Base-by-base conservation (phyloP, 306 rosid genomes). In the Trichosanthes cucumerina region DNA sequence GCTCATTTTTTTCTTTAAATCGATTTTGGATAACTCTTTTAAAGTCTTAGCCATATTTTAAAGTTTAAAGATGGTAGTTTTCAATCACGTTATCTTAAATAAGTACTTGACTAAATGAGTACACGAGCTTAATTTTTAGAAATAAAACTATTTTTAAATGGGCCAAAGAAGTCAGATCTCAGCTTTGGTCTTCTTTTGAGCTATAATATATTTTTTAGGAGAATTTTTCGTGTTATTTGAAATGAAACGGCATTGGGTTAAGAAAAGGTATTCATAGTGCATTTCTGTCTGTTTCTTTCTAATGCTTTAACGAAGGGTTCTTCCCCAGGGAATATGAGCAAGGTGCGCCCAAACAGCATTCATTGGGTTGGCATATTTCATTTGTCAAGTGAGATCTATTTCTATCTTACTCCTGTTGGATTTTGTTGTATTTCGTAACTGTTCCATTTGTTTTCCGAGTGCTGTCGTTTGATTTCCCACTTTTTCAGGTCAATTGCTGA, bases 351-450 rank as follows among this genome's bases (percentile, higher is more conserved):
- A 80, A 88, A 79, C 97, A 90, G 58, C 89, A 89, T 82, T 74
- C 87, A 79, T 74, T 94, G 83, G 97, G 96, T 62, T 92, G 97
- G 95, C 98, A 90, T 79, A 82, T 90, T 80, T 94, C 98, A 49
- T 94, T 89, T 77, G 80, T 94, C 80, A 94, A 94, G 98, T 92
- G 77, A 84, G 96, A 82, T 71, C 78, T 56, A n/a, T 33, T 50
- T 41, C 65, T 16, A 68, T 53, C 53, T 43, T 50, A 76, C 69
- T 31, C 31, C 21, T 24, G 31, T 75, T 46, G 72, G 83, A 47
- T 75, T 78, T 79, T 50, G 60, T 80, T 58, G 70, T 59, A 34
- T 69, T 43, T 13, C 0, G 12, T 23, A 21, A 69, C 54, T 41
- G 54, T 71, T 28, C 15, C 39, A 24, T 24, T 71, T 44, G 41